Percentiles rank a stretch among this genome's conserved stretches.
Conservation (phyloP, 371 early-diverging fungal species). For the Lichtheimia hyalospora region DNA sequence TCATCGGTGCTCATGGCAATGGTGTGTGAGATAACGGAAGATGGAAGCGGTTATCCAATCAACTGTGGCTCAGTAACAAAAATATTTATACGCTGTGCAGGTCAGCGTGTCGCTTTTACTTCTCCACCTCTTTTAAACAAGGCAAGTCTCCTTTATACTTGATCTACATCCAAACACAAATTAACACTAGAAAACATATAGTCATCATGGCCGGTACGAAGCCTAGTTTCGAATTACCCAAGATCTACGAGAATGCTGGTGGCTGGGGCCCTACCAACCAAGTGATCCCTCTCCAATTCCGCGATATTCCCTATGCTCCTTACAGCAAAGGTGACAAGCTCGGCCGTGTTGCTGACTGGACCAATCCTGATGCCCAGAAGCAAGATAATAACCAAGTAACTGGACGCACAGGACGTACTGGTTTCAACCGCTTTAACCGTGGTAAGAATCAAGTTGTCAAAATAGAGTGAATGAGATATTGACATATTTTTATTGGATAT, state of each 20-base stretch:
- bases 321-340: conserved; percentile 95
- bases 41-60: too few species aligned
- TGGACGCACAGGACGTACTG: conserved; percentile 56
- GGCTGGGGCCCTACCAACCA: conserved; percentile 79
- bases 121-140: too few species aligned
- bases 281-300: conserved; percentile 62
- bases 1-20: too few species aligned
- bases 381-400: conserved; percentile 59
- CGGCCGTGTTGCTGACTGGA: conserved; percentile 94
- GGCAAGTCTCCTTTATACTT: too few species aligned
- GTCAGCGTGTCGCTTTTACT: too few species aligned
- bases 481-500: not conserved
- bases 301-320: conserved; percentile 93
- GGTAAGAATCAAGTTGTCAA: conserved; percentile 31
- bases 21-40: too few species aligned
- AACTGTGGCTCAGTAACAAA: too few species aligned
- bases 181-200: not conserved
- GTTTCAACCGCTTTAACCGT: conserved; percentile 63
- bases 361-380: conserved; percentile 66
- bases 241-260: conserved; percentile 64
- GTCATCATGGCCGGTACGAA: conserved; percentile 18
- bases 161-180: too few species aligned
- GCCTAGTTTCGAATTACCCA: conserved; percentile 67
- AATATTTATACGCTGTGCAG: too few species aligned
- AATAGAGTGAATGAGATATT: too few species aligned